Base-by-base conservation (phyloP, 257 asterid genomes). In the Avicennia marina region DNA sequence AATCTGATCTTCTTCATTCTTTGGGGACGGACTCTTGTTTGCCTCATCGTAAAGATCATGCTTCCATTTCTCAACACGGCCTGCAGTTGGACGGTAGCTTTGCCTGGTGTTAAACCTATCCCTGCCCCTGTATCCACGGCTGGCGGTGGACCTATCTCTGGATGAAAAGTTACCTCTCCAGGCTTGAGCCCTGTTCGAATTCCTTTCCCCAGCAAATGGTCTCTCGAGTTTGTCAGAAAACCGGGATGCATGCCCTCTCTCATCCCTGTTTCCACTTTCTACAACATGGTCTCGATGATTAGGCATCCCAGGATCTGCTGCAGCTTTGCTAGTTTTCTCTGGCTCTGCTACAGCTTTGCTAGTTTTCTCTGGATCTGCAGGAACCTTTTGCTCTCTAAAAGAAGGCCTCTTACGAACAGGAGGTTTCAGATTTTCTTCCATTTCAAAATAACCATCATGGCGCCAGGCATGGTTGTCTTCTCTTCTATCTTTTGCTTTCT, bases 41-140 rank as follows among this genome's bases (percentile, higher is more conserved):
- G 91, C 82, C 77, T 85, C 89, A 19, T 73, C 68, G 41, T 70
- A 90, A 51, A 87, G 93, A 69, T 90, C 98, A 60, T 90, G 98
- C 68, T 87, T 87, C 98, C 98, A 90, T 81, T 85, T 87, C 49
- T 83, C 94, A 64, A 53, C 83, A 70, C 71, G 77, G 18, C 69
- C 85, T 32, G 83, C 79, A 16, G 51, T 63, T 19, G 81, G 75
- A 26, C 52, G 78, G 39, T 75, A 55, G 10, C 70, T 81, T 66
- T 66, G 85, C 70, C 80, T 67, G 29, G 75, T 68, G 29, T 56
- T 18, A 38, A 78, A 70, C 56, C 84, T 44, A 49, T 84, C 91
- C 64, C 90, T 60, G 51, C 81, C 85, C 59, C 73, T 65, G 55
- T 60, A 63, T 58, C 75, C 61, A 59, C 60, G 56, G 43, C 59